Evolutionary conservation across 768 basidiomycete species (phyloP), one percentile per base, ranked within the genome.

Genomic region (Leucogyrophana mollusca): DNA sequence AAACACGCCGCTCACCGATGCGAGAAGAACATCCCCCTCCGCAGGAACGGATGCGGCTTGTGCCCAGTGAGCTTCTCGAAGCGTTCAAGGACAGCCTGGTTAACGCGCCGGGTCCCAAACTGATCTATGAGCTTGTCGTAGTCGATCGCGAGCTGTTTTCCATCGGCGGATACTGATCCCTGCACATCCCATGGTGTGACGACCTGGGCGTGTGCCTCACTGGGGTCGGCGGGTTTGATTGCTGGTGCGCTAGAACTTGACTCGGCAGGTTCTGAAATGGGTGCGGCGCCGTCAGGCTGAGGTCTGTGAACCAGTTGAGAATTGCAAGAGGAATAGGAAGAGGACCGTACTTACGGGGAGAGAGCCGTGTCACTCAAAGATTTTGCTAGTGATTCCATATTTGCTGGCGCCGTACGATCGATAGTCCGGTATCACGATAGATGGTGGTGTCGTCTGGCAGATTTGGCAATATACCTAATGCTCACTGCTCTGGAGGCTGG

Each of bases 121-220:
- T 96, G 90, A 58, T 80, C 80, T 46, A 97, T 74, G 51, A 98
- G 79, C 73, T 96, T 97, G 70, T 95, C 90, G 58, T 99, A 99
- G 70, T 99, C 90, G 67, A 98, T 97, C 41, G 82, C 93, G 45
- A 84, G 84, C 70, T 96, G 86, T 59, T 88, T 86, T 45, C 96
- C 96, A 57, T 96, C 92, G 17, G 71, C 77, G 4, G 89, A 80
- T 9, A 96, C 86, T 22, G 83, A 85, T 42, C 95, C 96, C 56
- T 95, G 87, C 6, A 98, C 96, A 55, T 97, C 93, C 90, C 96
- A 99, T 13, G 96, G 96, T 0, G 96, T 98, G 36, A 99, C 85
- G 43, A 93, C 76, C 65, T 97, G 94, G 14, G 77, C 82, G 43
- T 77, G 73, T 0, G 61, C 56, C 8, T 50, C 39, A 3, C 64